phyloP scores from a whole-genome alignment of 169 alveolate species.

The Cryptosporidium ryanae region DNA sequence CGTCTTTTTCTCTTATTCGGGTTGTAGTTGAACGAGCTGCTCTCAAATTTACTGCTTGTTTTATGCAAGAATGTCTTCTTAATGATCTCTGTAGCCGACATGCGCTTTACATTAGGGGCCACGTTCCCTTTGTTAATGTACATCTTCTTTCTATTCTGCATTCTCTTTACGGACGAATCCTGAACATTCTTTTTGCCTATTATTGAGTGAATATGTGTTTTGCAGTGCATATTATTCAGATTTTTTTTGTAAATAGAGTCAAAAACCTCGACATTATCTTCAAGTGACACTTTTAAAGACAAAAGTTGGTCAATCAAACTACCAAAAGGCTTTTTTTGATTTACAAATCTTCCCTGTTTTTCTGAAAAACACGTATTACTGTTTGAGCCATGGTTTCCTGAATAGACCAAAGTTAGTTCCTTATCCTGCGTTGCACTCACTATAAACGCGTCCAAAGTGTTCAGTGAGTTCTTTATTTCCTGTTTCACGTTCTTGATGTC shows the following conservation, averaged over 20 bases:
- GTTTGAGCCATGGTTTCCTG: not conserved
- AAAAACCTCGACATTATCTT: conserved; percentile 22
- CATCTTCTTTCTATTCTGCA: conserved; percentile 60
- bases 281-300: conserved; percentile 5
- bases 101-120: conserved; percentile 52
- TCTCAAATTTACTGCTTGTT: conserved; percentile 18
- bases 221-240: not conserved
- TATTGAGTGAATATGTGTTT: not conserved
- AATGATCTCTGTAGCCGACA: conserved; percentile 61
- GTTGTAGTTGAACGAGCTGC: not conserved
- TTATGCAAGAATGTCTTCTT: conserved; percentile 38
- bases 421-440: not conserved
- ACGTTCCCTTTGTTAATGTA: conserved; percentile 68
- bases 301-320: conserved; percentile 6
- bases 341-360: not conserved
- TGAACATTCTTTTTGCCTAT: not conserved
- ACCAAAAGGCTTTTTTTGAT: not conserved
- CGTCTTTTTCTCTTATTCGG: conserved; percentile 15
- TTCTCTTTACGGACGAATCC: not conserved
- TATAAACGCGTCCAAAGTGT: conserved; percentile 17
- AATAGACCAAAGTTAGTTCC: conserved; percentile 2
- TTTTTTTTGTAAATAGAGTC: conserved; percentile 40
- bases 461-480: conserved; percentile 19
- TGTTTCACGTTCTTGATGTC: conserved; percentile 9
- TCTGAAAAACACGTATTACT: not conserved